Evolutionary conservation across 1,284 basidiomycete species (phyloP).

Genomic region (Ganoderma boninense): DNA sequence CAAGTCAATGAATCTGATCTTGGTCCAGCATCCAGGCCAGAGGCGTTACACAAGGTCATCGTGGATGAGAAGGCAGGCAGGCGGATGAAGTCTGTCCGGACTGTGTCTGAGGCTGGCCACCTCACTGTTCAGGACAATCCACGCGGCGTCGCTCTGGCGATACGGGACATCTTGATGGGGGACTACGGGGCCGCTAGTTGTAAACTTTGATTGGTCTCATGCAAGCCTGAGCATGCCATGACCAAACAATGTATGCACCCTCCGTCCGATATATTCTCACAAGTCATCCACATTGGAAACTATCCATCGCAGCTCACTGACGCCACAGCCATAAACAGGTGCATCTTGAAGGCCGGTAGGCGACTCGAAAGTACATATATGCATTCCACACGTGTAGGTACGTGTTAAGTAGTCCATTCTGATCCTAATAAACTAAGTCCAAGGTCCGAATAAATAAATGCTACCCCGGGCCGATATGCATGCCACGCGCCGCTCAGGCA

Average conservation of each 20-base stretch:
- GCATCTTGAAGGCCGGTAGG: background rate
- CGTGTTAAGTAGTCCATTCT: background rate
- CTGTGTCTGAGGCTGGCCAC: conserved; percentile 10
- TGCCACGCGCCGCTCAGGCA: conserved; percentile 7
- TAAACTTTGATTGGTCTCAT: background rate
- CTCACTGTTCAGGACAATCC: conserved; percentile 20
- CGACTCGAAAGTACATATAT: background rate
- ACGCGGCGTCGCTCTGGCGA: conserved; percentile 6
- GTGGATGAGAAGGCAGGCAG: background rate
- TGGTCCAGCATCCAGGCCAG: background rate
- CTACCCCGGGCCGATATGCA: background rate
- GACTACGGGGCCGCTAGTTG: background rate
- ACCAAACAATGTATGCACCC: background rate
- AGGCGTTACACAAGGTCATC: background rate
- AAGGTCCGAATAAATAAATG: background rate
- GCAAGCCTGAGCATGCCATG: background rate
- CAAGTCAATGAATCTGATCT: no score
- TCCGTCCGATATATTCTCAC: no score
- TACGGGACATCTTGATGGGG: conserved; percentile 10
- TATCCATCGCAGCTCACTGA: no score
- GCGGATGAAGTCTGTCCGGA: background rate
- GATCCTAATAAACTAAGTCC: background rate
- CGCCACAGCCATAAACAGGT: background rate
- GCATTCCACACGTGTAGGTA: background rate
- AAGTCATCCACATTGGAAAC: no score